phyloP scores from a whole-genome alignment of 1,284 basidiomycete species.

The Fistulina hepatica region DNA sequence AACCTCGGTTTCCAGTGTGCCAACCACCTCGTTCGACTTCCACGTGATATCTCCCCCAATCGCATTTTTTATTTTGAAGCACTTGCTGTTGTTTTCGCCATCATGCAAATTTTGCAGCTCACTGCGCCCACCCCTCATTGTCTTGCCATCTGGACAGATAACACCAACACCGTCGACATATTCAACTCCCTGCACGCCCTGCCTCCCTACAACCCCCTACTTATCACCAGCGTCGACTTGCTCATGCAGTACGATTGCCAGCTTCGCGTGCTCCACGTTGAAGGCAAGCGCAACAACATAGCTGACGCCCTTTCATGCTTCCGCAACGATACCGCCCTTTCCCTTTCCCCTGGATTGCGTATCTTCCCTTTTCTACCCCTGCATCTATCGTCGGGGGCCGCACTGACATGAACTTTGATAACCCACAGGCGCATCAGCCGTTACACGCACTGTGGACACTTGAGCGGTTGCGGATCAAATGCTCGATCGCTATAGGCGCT shows the following conservation, averaged over 20 bases:
- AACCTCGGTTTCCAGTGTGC: slow-evolving; percentile 21
- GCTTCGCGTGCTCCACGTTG: slow-evolving; percentile 5
- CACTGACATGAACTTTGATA: slow-evolving; percentile 15
- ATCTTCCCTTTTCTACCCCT: slow-evolving; percentile 22
- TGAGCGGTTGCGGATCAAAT: slow-evolving; percentile 23
- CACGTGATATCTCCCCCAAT: no score
- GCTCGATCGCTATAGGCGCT: slow-evolving; percentile 23
- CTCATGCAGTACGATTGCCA: slow-evolving; percentile 17
- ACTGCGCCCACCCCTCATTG: background rate
- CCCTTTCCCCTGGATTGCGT: slow-evolving; percentile 12
- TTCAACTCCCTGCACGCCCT: slow-evolving; percentile 22
- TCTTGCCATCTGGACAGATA: slow-evolving; percentile 25
- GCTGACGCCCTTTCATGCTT: slow-evolving; percentile 9
- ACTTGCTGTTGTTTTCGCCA: slow-evolving; percentile 15
- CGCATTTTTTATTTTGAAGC: slow-evolving; percentile 27
- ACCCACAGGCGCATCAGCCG: slow-evolving; percentile 19
- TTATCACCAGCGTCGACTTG: slow-evolving; percentile 19
- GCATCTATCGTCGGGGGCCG: slow-evolving; percentile 20
- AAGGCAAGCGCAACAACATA: slow-evolving; percentile 7
- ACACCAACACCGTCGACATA: slow-evolving; percentile 24
- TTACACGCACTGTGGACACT: slow-evolving; percentile 21
- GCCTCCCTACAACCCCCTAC: slow-evolving; percentile 22
- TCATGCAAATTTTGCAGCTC: slow-evolving; percentile 8
- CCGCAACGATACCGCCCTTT: slow-evolving; percentile 3
- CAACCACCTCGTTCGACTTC: no score